These are phyloP conservation scores for Cydonia oblonga DNA, from an alignment of 331 rosid species.

Conservation along the genomic window DNA sequence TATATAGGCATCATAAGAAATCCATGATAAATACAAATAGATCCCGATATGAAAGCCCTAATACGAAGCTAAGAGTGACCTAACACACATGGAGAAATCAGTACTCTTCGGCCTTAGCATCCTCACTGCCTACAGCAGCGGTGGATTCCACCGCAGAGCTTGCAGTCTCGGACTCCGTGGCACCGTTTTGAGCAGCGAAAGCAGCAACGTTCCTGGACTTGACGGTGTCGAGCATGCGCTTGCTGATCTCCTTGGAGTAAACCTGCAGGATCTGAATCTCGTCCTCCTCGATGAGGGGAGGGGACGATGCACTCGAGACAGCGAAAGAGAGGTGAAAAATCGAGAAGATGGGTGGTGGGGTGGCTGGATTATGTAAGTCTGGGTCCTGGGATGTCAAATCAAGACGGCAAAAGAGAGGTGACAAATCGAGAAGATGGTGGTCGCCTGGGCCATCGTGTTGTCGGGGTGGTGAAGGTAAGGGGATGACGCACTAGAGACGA, in stretches of 20 bases:
- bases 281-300: constrained; percentile 23
- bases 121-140: constrained; percentile 2
- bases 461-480: no score
- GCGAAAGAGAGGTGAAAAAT: no score
- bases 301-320: no score
- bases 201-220: constrained; percentile 31
- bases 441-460: no score
- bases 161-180: constrained; percentile 9
- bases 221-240: constrained; percentile 60
- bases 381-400: no score
- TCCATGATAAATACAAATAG: constrained; percentile 28
- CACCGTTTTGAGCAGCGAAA: constrained; percentile 21
- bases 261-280: constrained; percentile 72
- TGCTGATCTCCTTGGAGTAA: constrained; percentile 87
- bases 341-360: no score
- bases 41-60: constrained; percentile 24
- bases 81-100: constrained; percentile 1
- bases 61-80: constrained; percentile 6
- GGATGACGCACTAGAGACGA: no score
- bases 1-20: constrained; percentile 26
- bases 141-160: constrained; percentile 18
- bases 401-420: no score
- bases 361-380: no score
- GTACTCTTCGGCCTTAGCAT: constrained; percentile 13
- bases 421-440: no score